phyloP scores from a whole-genome alignment of 2,329 filamentous ascomycete species.

The Zarea fungicola region DNA sequence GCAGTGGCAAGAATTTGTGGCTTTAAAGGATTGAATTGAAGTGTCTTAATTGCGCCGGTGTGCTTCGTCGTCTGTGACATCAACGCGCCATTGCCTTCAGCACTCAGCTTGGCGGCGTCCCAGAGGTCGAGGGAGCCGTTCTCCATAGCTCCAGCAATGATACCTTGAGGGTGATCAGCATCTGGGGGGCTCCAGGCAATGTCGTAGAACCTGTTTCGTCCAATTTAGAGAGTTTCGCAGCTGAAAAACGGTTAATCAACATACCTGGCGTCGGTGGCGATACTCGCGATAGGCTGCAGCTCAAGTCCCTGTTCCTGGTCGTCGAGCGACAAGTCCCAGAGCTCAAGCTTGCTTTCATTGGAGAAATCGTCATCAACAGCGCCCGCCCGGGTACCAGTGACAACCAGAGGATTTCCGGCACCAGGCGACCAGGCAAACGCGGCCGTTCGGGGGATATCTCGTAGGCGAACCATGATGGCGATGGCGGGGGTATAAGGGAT shows the following conservation, averaged over 20 bases:
- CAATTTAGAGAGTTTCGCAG: not conserved
- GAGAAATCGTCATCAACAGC: constrained; percentile 97
- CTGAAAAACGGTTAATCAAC: not conserved
- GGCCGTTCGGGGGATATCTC: constrained; percentile 94
- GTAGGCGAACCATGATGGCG: constrained; percentile 80
- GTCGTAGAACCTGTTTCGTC: constrained; percentile 74
- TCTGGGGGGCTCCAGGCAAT: constrained; percentile 87
- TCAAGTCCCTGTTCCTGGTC: constrained; percentile 70
- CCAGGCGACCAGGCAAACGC: constrained; percentile 95
- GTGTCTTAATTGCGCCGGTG: constrained; percentile 82
- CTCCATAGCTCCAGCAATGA: constrained; percentile 93
- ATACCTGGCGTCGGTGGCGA: constrained; percentile 87
- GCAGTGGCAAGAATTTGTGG: constrained; percentile 88
- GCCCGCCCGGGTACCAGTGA: constrained; percentile 89
- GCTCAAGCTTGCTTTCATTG: constrained; percentile 90
- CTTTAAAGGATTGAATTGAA: constrained; percentile 94
- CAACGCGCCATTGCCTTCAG: constrained; percentile 62
- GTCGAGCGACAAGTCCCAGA: constrained; percentile 90
- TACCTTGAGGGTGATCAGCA: constrained; percentile 72
- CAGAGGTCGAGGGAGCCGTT: constrained; percentile 90
- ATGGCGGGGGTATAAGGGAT: constrained; percentile 28
- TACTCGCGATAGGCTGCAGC: constrained; percentile 76
- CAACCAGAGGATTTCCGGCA: constrained; percentile 71
- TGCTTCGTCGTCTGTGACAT: constrained; percentile 87
- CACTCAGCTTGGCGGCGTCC: constrained; percentile 70